phyloP scores from a whole-genome alignment of 2,329 filamentous ascomycete species.

The Aurifilum marmelostoma region DNA sequence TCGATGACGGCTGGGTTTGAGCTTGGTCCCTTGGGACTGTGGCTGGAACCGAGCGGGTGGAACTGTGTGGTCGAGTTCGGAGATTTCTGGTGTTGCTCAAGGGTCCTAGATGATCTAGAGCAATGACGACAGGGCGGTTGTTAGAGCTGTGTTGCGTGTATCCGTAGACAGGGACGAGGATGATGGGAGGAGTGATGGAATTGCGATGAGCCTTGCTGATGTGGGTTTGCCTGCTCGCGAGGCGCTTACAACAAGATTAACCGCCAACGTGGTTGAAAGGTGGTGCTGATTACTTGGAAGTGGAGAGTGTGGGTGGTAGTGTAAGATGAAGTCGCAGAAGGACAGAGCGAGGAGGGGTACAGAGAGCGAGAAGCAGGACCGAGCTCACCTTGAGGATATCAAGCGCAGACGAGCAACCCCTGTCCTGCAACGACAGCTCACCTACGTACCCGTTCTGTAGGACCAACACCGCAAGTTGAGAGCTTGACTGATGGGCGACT shows the following conservation, averaged over 20 bases:
- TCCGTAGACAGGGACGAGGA: neutral
- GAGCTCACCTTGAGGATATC: neutral
- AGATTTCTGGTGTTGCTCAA: conserved; percentile 9
- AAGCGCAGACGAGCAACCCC: neutral
- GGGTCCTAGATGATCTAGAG: conserved; percentile 16
- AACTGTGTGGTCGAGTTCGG: conserved; percentile 12
- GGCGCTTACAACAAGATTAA: neutral
- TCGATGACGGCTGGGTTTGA: conserved; percentile 23
- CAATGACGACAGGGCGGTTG: conserved; percentile 12
- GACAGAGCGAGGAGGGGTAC: neutral
- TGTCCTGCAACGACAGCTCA: neutral
- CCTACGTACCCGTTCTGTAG: neutral
- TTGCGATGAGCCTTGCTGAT: neutral
- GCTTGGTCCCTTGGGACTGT: conserved; percentile 18
- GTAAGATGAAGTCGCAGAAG: neutral
- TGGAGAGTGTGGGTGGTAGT: neutral
- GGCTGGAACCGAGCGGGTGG: conserved; percentile 23
- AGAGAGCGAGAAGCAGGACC: neutral
- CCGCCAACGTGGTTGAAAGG: neutral
- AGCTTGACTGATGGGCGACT: neutral
- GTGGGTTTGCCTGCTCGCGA: neutral
- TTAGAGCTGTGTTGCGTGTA: neutral
- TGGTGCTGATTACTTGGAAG: neutral
- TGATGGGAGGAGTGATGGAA: neutral
- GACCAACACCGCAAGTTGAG: neutral